These are phyloP conservation scores for Neurospora sublineolata DNA, from an alignment of 495 filamentous ascomycete genomes.

Conservation along the genomic window DNA sequence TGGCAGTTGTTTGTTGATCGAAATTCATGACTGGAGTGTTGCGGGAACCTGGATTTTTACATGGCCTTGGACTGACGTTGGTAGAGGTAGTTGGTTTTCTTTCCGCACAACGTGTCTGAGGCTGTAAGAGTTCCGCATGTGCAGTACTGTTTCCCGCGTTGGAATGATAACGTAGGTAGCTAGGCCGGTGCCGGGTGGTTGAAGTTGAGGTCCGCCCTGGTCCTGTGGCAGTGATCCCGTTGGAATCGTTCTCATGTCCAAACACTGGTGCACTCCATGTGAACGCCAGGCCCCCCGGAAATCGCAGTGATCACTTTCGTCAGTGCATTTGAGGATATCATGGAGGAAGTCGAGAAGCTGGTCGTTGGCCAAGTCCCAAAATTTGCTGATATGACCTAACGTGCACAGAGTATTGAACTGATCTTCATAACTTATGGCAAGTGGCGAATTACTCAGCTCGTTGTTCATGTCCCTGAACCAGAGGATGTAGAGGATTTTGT, in stretches of 20 bases:
- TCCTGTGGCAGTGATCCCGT: too few species aligned
- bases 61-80: not conserved
- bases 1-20: not conserved
- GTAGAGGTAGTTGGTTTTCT: too few species aligned
- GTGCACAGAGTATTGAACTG: too few species aligned
- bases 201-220: too few species aligned
- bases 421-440: not conserved
- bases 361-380: not conserved
- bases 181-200: too few species aligned
- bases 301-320: not conserved
- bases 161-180: too few species aligned
- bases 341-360: not conserved
- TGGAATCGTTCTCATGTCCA: not conserved
- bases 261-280: not conserved
- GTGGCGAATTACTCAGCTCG: not conserved
- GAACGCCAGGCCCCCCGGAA: not conserved
- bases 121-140: too few species aligned
- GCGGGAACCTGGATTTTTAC: rapidly evolving
- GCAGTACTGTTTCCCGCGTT: too few species aligned
- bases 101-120: too few species aligned
- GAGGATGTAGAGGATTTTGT: not conserved
- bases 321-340: not conserved
- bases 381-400: too few species aligned
- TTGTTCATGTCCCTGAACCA: not conserved
- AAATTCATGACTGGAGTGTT: not conserved